Evolutionary conservation across 2,329 filamentous ascomycete species (phyloP).

Genomic region (Trichoderma semiorbis): DNA sequence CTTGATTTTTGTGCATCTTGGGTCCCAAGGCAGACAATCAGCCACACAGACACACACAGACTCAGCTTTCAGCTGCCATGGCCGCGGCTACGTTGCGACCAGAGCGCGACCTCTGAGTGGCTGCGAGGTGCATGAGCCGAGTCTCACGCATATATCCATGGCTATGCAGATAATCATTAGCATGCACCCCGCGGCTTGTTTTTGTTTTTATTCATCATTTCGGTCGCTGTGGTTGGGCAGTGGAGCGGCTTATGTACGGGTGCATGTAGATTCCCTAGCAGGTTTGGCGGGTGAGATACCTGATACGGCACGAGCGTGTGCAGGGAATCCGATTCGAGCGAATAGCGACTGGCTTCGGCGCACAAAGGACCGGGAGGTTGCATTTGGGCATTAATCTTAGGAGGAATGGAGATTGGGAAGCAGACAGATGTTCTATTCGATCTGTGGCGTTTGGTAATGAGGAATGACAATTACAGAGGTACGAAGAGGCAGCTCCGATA

Average conservation of each 20-base stretch:
- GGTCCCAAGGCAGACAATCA: not conserved
- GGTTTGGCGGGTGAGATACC: not conserved
- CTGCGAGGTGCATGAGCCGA: constrained; percentile 5
- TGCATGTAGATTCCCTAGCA: not conserved
- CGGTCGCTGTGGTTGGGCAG: not conserved
- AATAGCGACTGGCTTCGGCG: not conserved
- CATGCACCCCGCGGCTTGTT: constrained; percentile 2
- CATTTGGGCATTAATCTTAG: not conserved
- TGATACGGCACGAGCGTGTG: not conserved
- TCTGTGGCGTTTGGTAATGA: not conserved
- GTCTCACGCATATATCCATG: constrained; percentile 14
- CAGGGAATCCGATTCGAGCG: not conserved
- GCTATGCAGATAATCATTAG: constrained; percentile 11
- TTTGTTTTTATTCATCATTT: constrained; percentile 1
- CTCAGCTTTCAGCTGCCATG: not conserved
- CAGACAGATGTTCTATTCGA: not conserved
- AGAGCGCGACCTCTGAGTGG: not conserved
- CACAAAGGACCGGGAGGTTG: not conserved
- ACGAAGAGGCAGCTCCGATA: not conserved
- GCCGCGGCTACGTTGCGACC: not conserved
- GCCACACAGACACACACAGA: not conserved
- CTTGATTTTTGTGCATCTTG: not conserved
- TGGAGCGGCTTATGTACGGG: not conserved
- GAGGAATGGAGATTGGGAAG: not conserved
- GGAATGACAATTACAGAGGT: not conserved